Evolutionary conservation across 768 basidiomycete species (phyloP).

Genomic region (Pleurotus pulmonarius): DNA sequence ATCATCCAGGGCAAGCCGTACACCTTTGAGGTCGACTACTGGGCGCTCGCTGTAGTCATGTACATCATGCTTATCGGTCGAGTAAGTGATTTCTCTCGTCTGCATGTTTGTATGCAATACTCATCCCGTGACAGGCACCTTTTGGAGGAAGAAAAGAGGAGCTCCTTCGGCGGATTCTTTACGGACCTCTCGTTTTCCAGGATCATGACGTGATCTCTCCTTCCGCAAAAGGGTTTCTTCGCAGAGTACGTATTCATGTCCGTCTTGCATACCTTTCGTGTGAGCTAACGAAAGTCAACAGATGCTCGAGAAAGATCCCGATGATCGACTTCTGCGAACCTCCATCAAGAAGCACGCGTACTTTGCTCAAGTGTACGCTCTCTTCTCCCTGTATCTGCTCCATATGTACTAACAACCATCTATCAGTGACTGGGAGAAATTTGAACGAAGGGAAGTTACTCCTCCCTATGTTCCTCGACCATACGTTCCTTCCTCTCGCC

Average conservation of each 20-base stretch:
- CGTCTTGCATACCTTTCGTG: too few species aligned
- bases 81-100: constrained; percentile 16
- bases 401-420: background rate
- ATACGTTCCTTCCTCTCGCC: background rate
- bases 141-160: constrained; percentile 11
- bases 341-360: constrained; percentile 27
- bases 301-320: constrained; percentile 26
- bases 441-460: constrained; percentile 17
- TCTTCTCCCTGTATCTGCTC: background rate
- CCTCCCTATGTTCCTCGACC: constrained; percentile 21
- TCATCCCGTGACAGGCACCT: constrained; percentile 17
- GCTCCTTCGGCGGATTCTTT: constrained; percentile 16
- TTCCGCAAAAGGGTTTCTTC: constrained; percentile 16
- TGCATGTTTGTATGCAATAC: background rate
- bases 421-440: constrained; percentile 22
- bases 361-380: constrained; percentile 25
- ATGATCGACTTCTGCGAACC: constrained; percentile 20
- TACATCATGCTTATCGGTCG: constrained; percentile 68
- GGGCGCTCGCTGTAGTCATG: constrained; percentile 76
- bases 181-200: constrained; percentile 18
- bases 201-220: constrained; percentile 21
- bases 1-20: constrained; percentile 19
- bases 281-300: constrained; percentile 6
- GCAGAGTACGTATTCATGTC: background rate
- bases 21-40: constrained; percentile 52